Percentiles rank a stretch among this genome's conserved stretches.
phyloP scores from a whole-genome alignment of 306 rosid species.

The Pyrus pyrifolia region DNA sequence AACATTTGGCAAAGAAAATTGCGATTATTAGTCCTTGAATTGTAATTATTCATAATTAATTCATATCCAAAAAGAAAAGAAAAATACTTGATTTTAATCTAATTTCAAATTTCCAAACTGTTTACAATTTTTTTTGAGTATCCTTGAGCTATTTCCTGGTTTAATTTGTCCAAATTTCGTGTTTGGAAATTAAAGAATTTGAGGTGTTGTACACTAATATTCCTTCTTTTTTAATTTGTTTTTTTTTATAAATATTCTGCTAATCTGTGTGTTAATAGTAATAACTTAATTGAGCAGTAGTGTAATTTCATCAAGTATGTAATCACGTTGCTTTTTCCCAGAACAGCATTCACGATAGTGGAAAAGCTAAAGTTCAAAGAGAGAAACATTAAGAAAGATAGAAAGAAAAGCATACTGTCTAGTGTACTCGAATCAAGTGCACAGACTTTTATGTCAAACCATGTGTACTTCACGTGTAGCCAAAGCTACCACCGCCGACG shows the following conservation, averaged over 20 bases:
- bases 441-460: neutral
- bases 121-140: neutral
- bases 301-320: too few relatives aligned
- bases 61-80: too few relatives aligned
- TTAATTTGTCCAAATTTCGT: neutral
- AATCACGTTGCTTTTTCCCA: neutral
- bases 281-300: too few relatives aligned
- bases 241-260: neutral
- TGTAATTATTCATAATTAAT: too few relatives aligned
- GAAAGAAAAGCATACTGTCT: neutral
- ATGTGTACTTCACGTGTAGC: neutral
- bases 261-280: neutral
- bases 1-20: too few relatives aligned
- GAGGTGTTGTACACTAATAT: neutral
- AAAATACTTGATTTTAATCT: neutral
- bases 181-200: neutral
- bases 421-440: neutral
- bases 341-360: neutral
- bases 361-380: neutral
- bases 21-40: too few relatives aligned
- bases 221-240: neutral
- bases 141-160: neutral
- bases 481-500: neutral
- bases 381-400: neutral
- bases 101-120: neutral